These are phyloP conservation scores for Solanum stenotomum DNA, from an alignment of 257 asterid genomes.

Conservation along the genomic window DNA sequence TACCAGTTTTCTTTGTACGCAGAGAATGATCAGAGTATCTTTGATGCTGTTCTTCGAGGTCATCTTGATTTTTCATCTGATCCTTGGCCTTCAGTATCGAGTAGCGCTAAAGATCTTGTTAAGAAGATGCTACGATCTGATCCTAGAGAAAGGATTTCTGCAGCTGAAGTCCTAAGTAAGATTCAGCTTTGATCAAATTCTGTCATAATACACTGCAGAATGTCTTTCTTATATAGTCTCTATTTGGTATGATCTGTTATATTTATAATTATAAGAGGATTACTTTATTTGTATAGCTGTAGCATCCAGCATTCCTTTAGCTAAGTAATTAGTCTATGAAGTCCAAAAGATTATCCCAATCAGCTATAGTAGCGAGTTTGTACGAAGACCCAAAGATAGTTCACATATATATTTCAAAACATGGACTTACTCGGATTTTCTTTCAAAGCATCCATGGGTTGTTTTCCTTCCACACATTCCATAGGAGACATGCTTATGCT, in stretches of 20 bases:
- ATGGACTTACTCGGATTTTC: neutral
- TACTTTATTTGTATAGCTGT: neutral
- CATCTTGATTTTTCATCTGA: slow-evolving; percentile 8
- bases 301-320: neutral
- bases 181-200: neutral
- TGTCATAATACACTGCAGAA: neutral
- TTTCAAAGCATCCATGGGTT: neutral
- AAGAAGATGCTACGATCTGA: slow-evolving; percentile 88
- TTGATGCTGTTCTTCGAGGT: slow-evolving; percentile 72
- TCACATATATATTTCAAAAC: neutral
- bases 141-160: slow-evolving; percentile 66
- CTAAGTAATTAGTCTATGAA: neutral
- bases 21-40: slow-evolving; percentile 86
- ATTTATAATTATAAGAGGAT: neutral
- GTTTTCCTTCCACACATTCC: neutral
- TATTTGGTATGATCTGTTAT: neutral
- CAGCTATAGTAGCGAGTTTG: neutral
- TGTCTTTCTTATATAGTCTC: neutral
- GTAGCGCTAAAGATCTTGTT: slow-evolving; percentile 91
- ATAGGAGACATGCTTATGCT: neutral
- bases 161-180: slow-evolving; percentile 76
- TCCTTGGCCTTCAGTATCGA: slow-evolving; percentile 98
- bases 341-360: neutral
- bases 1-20: slow-evolving; percentile 10
- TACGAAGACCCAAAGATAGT: neutral